These are phyloP conservation scores for Pulveroboletus sp. DNA, from an alignment of 768 basidiomycete species.

Conservation along the genomic window DNA sequence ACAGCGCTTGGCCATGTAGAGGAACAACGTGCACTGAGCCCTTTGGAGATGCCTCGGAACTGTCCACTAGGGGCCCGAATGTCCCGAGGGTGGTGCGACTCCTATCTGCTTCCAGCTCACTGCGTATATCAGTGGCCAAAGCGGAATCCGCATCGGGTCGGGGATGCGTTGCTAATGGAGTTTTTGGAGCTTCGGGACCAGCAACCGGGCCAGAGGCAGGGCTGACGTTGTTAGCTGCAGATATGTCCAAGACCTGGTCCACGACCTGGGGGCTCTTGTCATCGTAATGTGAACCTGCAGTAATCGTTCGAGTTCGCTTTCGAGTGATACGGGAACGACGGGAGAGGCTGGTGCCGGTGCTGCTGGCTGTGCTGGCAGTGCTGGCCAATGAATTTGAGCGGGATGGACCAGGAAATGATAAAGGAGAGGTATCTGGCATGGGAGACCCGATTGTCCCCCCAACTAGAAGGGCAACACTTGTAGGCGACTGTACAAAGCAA, in stretches of 20 bases:
- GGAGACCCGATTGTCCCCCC: constrained; percentile 23
- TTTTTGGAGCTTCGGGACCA: constrained; percentile 9
- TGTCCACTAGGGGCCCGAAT: constrained; percentile 22
- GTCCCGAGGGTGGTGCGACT: constrained; percentile 22
- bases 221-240: constrained; percentile 18
- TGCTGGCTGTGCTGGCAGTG: constrained; percentile 43
- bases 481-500: constrained; percentile 14
- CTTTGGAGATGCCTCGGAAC: constrained; percentile 5
- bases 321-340: constrained; percentile 46
- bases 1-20: constrained; percentile 8
- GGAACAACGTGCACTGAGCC: constrained; percentile 1
- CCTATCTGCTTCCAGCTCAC: constrained; percentile 16
- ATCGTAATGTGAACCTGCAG: constrained; percentile 28
- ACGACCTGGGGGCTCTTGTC: constrained; percentile 7
- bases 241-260: constrained; percentile 29
- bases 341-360: constrained; percentile 46
- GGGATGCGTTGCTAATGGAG: constrained; percentile 9
- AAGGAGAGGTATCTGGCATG: constrained; percentile 31
- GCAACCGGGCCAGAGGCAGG: not conserved
- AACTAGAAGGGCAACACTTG: constrained; percentile 11
- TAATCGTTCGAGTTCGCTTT: constrained; percentile 51
- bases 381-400: constrained; percentile 33
- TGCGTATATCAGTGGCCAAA: constrained; percentile 10
- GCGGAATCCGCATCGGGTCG: constrained; percentile 10
- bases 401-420: constrained; percentile 27